A percentile compares a stretch with the other conserved stretches of the same genome.
Conservation (phyloP, 345 rosid species). For the Lepidium aucheri region DNA sequence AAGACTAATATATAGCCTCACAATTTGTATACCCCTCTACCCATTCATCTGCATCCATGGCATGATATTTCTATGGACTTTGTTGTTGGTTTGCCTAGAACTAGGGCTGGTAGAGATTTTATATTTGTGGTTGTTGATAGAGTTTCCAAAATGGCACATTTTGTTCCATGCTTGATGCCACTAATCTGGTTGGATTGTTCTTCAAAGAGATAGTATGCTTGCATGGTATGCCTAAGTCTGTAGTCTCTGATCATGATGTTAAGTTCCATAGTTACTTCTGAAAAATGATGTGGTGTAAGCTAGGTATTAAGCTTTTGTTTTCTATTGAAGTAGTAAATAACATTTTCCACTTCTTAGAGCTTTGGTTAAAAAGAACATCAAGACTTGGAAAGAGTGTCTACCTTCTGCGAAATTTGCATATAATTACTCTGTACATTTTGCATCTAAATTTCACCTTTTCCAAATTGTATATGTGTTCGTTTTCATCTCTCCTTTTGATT, state of each 20-base stretch:
- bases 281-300: neutral
- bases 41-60: too few relatives aligned
- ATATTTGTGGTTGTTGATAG: neutral
- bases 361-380: neutral
- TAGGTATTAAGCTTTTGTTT: neutral
- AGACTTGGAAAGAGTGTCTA: neutral
- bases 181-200: neutral
- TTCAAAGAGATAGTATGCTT: neutral
- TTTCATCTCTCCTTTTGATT: too few relatives aligned
- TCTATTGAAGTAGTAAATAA: neutral
- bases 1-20: too few relatives aligned
- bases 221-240: neutral
- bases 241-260: too few relatives aligned
- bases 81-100: too few relatives aligned
- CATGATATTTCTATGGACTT: too few relatives aligned
- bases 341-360: neutral
- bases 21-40: too few relatives aligned
- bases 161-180: neutral
- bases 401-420: neutral
- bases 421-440: neutral
- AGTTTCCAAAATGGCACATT: neutral
- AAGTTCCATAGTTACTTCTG: neutral
- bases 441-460: neutral
- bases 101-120: neutral
- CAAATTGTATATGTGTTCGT: neutral